Base-by-base conservation (phyloP, 805 yeast genomes). In the Priceomyces melissophilus region DNA sequence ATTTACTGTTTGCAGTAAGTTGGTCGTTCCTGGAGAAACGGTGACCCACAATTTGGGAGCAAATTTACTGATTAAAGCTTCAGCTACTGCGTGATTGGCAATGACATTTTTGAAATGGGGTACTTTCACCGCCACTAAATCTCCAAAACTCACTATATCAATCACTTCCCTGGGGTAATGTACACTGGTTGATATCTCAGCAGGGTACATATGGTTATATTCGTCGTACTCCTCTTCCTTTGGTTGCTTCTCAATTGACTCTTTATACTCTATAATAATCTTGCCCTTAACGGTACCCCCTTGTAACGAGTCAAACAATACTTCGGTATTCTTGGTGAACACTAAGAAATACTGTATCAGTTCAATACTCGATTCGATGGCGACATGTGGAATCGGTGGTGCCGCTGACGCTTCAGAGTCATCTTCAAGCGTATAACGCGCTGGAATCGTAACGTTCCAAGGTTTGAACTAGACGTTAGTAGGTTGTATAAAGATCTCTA, bases 381-480 rank as follows among this genome's bases (percentile, higher is more conserved):
- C 25, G 1, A 68, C 45, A 1, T 41, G 40, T 12, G 75, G 73
- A 9, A 62, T 42, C 48, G 62, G 43, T 40, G 44, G 35, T 2
- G 61, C 58, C 27, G 49, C 48, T 10, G 43, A 48, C 7, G 45
- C 47, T 13, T 54, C 61, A 28, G 55, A 60, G 8, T 64, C 73
- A 35, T 75, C 78, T 35, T 72, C 76, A 20, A 79, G 52, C 7
- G 69, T 46, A 54, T 79, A 82, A 45, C 84, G 73, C 13, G 78
- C 74, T n/a, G 71, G 60, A 27, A 70, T 73, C 35, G 58, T 51
- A 30, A 73, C 79, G 17, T 65, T 61, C 72, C 76, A 67, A 31
- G 78, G 81, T 63, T 74, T 72, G 37, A 76, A 61, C 76, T 71
- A 41, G 3, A 10, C 12, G 46, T 47, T 36, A 45, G 48, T 41